Conservation (phyloP, 1,139 yeast species). For the Geotrichum bryndzae region DNA sequence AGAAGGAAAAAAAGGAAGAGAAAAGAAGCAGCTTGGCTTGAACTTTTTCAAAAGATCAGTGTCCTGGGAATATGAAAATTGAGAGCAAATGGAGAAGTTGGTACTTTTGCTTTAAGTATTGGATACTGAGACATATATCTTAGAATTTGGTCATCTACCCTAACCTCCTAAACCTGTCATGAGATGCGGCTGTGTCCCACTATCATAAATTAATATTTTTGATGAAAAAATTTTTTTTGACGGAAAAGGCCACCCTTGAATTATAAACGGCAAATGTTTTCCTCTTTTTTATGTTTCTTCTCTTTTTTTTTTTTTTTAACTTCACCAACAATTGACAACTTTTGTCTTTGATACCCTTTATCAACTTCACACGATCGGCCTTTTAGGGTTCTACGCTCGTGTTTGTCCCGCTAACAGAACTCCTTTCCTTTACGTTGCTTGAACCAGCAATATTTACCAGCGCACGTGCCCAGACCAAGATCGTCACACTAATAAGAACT, state of each 20-base stretch:
- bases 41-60: background rate
- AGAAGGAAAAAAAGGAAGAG: background rate
- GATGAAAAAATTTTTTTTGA: background rate
- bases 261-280: background rate
- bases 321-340: background rate
- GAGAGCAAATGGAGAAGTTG: background rate
- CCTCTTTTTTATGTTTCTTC: background rate
- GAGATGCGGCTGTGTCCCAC: background rate
- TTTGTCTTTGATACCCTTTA: background rate
- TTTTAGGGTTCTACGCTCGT: conserved; percentile 23
- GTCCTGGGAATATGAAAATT: background rate
- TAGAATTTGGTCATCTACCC: background rate
- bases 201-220: background rate
- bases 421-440: conserved; percentile 3
- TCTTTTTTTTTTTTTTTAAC: background rate
- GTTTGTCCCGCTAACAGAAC: conserved; percentile 15
- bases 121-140: background rate
- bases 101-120: background rate
- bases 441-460: background rate
- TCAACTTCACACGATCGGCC: conserved; percentile 19
- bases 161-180: background rate
- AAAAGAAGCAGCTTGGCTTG: background rate
- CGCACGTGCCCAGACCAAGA: background rate
- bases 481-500: background rate
- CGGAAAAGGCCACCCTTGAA: background rate